These are phyloP conservation scores for Gardenia jasminoides DNA, from an alignment of 257 asterid species.

Conservation along the genomic window DNA sequence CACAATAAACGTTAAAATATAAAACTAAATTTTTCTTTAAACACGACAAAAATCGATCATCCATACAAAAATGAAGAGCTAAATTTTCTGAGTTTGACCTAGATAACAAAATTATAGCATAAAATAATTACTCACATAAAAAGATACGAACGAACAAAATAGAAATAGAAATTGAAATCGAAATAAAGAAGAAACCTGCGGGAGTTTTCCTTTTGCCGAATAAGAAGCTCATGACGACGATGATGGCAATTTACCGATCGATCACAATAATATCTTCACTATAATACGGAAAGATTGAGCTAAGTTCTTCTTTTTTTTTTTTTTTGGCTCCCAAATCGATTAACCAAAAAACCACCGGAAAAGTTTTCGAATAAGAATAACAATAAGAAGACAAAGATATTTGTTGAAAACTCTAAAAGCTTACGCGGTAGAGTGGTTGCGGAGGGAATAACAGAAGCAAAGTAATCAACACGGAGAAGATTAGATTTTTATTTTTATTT, in stretches of 20 bases:
- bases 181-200: constrained; percentile 52
- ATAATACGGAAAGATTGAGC: background rate
- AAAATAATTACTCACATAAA: background rate
- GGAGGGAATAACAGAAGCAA: too few relatives aligned
- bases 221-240: constrained; percentile 72
- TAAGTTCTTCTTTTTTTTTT: background rate
- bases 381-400: too few relatives aligned
- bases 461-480: background rate
- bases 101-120: background rate
- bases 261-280: background rate
- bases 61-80: too few relatives aligned
- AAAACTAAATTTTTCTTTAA: background rate
- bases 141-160: background rate
- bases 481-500: too few relatives aligned
- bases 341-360: too few relatives aligned
- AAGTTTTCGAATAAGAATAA: too few relatives aligned
- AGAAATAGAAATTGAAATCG: background rate
- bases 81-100: background rate
- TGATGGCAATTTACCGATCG: constrained; percentile 11
- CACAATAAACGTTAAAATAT: background rate
- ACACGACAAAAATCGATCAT: too few relatives aligned
- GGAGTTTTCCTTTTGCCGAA: constrained; percentile 94
- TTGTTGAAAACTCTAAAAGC: background rate
- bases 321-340: background rate
- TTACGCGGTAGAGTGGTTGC: background rate